Percentiles rank a stretch among this genome's conserved stretches.
These are phyloP conservation scores for Fraxinus americana DNA, from an alignment of 257 asterid species.

Conservation along the genomic window DNA sequence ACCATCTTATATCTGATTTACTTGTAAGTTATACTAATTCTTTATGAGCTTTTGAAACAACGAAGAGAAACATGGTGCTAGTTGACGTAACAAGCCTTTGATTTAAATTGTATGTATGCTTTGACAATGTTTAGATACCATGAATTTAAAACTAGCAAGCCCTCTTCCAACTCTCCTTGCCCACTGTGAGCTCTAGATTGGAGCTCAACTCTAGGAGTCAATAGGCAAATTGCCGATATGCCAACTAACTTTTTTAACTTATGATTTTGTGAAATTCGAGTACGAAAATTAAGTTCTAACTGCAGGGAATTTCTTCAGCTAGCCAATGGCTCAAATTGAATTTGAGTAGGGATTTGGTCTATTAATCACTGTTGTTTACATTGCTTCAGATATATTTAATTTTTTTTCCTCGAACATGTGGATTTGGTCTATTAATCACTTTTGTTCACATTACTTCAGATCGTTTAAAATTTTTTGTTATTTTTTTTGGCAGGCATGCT, in stretches of 20 bases:
- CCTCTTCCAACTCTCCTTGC: neutral
- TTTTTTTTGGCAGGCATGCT: constrained; percentile 72
- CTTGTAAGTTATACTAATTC: neutral
- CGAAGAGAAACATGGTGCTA: neutral
- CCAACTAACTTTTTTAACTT: neutral
- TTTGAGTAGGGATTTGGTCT: constrained; percentile 13
- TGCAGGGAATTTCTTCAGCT: constrained; percentile 19
- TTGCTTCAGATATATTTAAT: constrained; percentile 16
- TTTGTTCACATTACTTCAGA: constrained; percentile 10
- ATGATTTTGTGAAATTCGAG: neutral
- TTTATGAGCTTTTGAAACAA: neutral
- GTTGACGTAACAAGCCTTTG: neutral
- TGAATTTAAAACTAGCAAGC: neutral
- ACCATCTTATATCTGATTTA: neutral
- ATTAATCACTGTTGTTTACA: neutral
- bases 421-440: neutral
- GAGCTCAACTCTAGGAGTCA: neutral
- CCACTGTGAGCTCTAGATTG: neutral
- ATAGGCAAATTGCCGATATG: neutral
- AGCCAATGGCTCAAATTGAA: constrained; percentile 20
- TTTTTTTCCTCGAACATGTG: neutral
- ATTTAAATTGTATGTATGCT: neutral
- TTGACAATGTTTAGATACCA: neutral
- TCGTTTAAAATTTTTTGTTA: neutral
- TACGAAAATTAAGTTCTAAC: neutral